Conservation (phyloP, 495 filamentous ascomycete species). For the Penicillium ochrochloron region DNA sequence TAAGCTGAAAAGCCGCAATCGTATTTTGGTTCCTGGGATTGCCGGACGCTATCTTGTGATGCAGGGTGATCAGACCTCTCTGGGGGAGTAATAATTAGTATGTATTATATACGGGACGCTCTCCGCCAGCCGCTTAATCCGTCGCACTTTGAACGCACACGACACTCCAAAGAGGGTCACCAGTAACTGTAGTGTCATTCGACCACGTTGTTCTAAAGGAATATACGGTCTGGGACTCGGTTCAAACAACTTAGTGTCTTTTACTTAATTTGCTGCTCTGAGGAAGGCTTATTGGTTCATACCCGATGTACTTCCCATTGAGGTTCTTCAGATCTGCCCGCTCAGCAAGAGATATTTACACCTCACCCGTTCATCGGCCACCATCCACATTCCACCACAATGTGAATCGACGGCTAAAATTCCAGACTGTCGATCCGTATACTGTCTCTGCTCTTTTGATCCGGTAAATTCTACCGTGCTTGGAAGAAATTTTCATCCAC, state of each 20-base stretch:
- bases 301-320: too few relatives aligned
- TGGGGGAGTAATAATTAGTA: not conserved
- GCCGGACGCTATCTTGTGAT: constrained; percentile 14
- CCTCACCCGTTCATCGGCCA: not conserved
- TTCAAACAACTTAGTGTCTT: not conserved
- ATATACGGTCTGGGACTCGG: not conserved
- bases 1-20: constrained; percentile 2
- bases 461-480: not conserved
- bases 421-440: constrained; percentile 18
- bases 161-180: constrained; percentile 6
- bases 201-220: constrained; percentile 7
- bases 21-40: constrained; percentile 8
- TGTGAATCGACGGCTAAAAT: constrained; percentile 5
- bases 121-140: constrained; percentile 4
- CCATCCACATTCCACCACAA: constrained; percentile 9
- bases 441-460: not conserved
- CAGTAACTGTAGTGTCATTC: constrained; percentile 4
- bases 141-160: constrained; percentile 8
- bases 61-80: constrained; percentile 18
- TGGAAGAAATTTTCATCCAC: not conserved
- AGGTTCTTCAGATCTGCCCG: not conserved
- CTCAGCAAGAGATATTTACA: not conserved
- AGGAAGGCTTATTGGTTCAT: too few relatives aligned
- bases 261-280: too few relatives aligned
- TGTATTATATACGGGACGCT: not conserved